These are phyloP conservation scores for Phialophora expanda DNA, from an alignment of 2,329 filamentous ascomycete species.

Conservation along the genomic window DNA sequence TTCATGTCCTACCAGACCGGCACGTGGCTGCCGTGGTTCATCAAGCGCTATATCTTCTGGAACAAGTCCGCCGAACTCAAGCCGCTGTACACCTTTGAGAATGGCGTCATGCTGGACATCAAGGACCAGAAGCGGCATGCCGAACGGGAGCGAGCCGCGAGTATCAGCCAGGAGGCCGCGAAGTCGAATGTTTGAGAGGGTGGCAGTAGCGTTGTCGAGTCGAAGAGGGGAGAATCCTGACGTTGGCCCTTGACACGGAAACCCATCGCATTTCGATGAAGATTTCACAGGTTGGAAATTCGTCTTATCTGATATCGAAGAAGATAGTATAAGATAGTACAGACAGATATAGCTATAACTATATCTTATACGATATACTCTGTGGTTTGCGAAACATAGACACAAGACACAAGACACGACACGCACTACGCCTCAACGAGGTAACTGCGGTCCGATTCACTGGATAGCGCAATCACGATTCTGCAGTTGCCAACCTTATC, in stretches of 20 bases:
- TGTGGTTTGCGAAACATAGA: neutral
- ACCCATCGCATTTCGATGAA: neutral
- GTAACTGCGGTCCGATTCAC: neutral
- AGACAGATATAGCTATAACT: neutral
- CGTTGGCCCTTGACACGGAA: too few relatives aligned
- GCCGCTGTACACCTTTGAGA: slow-evolving; percentile 60
- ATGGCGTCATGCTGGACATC: slow-evolving; percentile 15
- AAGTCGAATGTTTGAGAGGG: neutral
- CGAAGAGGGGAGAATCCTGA: too few relatives aligned
- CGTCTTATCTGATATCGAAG: neutral
- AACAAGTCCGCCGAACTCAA: slow-evolving; percentile 42
- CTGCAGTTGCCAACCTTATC: neutral
- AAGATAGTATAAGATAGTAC: neutral
- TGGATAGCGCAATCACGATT: neutral
- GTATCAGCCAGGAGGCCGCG: neutral
- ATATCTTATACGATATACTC: neutral
- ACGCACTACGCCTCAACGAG: neutral
- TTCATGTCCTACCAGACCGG: slow-evolving; percentile 49
- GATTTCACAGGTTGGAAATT: neutral
- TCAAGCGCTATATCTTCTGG: slow-evolving; percentile 52
- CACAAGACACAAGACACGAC: too few relatives aligned
- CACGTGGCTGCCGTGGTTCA: slow-evolving; percentile 53
- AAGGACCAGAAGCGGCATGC: slow-evolving; percentile 9
- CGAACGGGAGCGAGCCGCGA: neutral
- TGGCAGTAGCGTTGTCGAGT: neutral